Percentiles rank a stretch among this genome's conserved stretches.
Evolutionary conservation across 2,329 filamentous ascomycete species (phyloP).

Genomic region (Pyrenochaeta sp.): DNA sequence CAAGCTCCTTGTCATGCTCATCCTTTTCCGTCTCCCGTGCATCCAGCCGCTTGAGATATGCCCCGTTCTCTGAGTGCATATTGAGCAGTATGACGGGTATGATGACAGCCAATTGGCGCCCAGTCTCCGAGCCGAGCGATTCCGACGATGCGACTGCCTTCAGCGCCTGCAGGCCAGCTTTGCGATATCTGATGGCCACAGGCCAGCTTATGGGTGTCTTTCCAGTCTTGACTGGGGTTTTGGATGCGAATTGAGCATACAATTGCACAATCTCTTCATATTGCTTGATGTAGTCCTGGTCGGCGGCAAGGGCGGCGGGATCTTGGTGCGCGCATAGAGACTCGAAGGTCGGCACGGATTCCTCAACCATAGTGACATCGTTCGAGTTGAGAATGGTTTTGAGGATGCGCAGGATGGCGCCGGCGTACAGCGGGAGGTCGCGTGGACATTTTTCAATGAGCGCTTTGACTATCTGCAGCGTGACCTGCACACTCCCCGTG

Average conservation of each 20-base stretch:
- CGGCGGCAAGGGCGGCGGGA: conserved; percentile 81
- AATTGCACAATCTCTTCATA: conserved; percentile 83
- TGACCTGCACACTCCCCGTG: conserved; percentile 93
- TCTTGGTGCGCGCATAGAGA: conserved; percentile 91
- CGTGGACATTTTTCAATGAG: conserved; percentile 92
- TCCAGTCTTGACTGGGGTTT: conserved; percentile 55
- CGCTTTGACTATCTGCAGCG: conserved; percentile 88
- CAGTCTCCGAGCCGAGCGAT: conserved; percentile 76
- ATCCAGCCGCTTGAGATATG: conserved; percentile 73
- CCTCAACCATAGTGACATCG: conserved; percentile 92
- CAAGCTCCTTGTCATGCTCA: conserved; percentile 71
- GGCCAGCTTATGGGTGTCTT: conserved; percentile 69
- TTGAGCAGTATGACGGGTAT: conserved; percentile 89
- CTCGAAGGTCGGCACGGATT: conserved; percentile 85
- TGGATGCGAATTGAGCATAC: conserved; percentile 83
- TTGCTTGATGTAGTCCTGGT: conserved; percentile 81
- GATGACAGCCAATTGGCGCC: conserved; percentile 78
- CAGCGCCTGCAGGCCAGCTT: conserved; percentile 71
- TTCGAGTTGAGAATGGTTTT: conserved; percentile 82
- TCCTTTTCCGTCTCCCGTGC: conserved; percentile 73
- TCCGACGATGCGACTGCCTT: conserved; percentile 83
- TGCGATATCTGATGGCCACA: conserved; percentile 71
- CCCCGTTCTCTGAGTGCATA: conserved; percentile 77
- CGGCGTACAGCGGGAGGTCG: conserved; percentile 88
- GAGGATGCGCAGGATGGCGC: conserved; percentile 84